Percentiles rank a stretch among this genome's conserved stretches.
Evolutionary conservation across 2,329 filamentous ascomycete species (phyloP).

Genomic region (Talaromyces pinophilus): DNA sequence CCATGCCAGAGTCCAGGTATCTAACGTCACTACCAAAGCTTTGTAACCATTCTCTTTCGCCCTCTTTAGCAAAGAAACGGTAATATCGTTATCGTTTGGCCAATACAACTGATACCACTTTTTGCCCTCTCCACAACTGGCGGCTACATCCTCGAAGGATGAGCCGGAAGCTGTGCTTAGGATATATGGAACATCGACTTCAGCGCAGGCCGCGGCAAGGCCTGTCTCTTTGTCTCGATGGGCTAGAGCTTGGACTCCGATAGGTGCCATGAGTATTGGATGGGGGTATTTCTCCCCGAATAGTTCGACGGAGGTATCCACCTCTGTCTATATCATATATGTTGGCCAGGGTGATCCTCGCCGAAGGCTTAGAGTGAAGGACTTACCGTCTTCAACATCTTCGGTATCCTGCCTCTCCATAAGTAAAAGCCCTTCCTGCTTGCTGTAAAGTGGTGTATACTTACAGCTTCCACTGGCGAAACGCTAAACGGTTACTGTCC

Average conservation of each 20-base stretch:
- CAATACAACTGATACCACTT: conserved; percentile 24
- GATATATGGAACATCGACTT: conserved; percentile 21
- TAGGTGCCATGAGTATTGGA: conserved; percentile 23
- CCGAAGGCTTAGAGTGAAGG: too few species aligned
- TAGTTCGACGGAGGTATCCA: conserved; percentile 21
- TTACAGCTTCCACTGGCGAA: conserved; percentile 53
- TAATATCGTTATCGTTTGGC: conserved; percentile 22
- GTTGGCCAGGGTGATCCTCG: neutral
- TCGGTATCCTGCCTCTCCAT: conserved; percentile 49
- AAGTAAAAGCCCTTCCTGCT: neutral
- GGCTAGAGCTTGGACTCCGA: conserved; percentile 21
- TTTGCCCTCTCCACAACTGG: conserved; percentile 16
- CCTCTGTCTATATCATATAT: conserved; percentile 26
- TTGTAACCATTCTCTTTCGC: conserved; percentile 22
- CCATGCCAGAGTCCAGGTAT: conserved; percentile 64
- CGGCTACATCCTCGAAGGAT: conserved; percentile 21
- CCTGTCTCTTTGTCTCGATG: conserved; percentile 21
- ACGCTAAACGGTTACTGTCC: conserved; percentile 61
- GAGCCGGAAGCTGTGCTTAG: conserved; percentile 21
- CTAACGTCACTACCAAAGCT: conserved; percentile 31
- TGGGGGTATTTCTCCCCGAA: conserved; percentile 23
- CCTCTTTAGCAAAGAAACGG: conserved; percentile 18
- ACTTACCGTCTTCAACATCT: conserved; percentile 48
- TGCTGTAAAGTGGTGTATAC: conserved; percentile 9
- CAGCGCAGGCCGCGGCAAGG: conserved; percentile 17